Conservation (phyloP, 2,329 filamentous ascomycete species). For the Trichoderma afroharzianum region DNA sequence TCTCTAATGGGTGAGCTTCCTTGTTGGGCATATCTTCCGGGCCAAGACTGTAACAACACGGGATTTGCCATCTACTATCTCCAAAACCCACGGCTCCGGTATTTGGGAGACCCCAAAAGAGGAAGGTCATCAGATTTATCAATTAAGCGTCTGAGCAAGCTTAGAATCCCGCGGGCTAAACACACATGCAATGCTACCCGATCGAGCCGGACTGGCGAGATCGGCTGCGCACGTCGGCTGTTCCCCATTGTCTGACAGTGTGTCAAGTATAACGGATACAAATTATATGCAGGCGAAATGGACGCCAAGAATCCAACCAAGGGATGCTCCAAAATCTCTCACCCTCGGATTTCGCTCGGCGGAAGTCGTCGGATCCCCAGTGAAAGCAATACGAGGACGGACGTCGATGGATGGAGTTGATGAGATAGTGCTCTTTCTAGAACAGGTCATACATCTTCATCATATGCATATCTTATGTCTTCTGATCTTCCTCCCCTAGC, state of each 20-base stretch:
- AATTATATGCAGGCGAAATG: neutral
- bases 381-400: neutral
- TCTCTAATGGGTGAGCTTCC: neutral
- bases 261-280: neutral
- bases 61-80: neutral
- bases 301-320: neutral
- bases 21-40: slow-evolving; percentile 2
- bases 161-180: neutral
- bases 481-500: neutral
- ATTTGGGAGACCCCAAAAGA: neutral
- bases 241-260: neutral
- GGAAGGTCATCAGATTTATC: neutral
- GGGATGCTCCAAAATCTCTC: neutral
- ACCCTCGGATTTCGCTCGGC: neutral
- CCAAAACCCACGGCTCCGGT: neutral
- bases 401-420: neutral
- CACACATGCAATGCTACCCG: neutral
- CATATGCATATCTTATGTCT: neutral
- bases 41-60: neutral
- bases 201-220: neutral
- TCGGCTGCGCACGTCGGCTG: neutral
- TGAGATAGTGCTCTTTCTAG: neutral
- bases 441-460: neutral
- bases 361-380: neutral
- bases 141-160: neutral